Conservation (phyloP, 1,284 basidiomycete species). For the Grifola frondosa region DNA sequence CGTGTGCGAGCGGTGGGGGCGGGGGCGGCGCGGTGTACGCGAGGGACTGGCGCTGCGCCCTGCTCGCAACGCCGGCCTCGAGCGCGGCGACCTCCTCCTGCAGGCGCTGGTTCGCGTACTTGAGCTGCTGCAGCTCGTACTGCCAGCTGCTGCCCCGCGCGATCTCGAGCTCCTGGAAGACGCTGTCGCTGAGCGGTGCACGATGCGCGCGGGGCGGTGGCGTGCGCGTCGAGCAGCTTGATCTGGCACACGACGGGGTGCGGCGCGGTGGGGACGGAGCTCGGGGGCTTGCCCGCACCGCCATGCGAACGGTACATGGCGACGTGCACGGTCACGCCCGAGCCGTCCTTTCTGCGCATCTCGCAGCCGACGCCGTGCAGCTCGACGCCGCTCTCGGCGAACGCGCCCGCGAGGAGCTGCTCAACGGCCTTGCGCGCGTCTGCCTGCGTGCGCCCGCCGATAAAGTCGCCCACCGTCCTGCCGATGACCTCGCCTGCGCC, state of each 20-base stretch:
- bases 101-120: constrained; percentile 71
- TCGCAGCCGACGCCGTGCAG: constrained; percentile 29
- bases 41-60: constrained; percentile 4
- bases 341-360: constrained; percentile 38
- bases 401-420: constrained; percentile 22
- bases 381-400: constrained; percentile 23
- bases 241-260: constrained; percentile 28
- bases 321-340: constrained; percentile 32
- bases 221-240: constrained; percentile 19
- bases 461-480: constrained; percentile 56
- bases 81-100: constrained; percentile 65
- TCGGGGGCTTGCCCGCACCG: constrained; percentile 1
- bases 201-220: constrained; percentile 16
- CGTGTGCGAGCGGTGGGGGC: constrained; percentile 1
- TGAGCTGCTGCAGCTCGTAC: constrained; percentile 86
- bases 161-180: constrained; percentile 76
- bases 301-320: constrained; percentile 38
- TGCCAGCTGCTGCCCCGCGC: constrained; percentile 80
- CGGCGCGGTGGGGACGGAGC: constrained; percentile 4
- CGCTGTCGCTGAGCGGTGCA: constrained; percentile 41
- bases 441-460: constrained; percentile 27
- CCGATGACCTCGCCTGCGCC: constrained; percentile 70
- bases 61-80: constrained; percentile 36
- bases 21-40: neutral
- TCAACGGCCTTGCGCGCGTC: constrained; percentile 21